A percentile compares a stretch with the other conserved stretches of the same genome.
phyloP scores from a whole-genome alignment of 192 early-diverging fungal species.

The Coemansia reversa region DNA sequence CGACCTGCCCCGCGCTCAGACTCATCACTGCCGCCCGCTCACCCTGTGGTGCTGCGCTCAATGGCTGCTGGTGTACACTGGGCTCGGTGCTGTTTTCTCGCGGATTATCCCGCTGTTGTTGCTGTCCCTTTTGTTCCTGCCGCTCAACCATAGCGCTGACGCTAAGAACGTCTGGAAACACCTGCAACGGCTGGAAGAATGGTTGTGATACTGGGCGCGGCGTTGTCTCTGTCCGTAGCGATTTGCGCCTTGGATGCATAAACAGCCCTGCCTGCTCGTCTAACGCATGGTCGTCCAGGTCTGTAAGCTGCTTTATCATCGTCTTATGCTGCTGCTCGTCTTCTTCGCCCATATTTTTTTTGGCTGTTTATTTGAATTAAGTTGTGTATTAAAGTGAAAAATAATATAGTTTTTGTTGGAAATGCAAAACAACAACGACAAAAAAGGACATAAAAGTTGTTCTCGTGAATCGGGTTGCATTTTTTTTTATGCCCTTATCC shows the following conservation, averaged over 20 bases:
- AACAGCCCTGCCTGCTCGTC: constrained; percentile 58
- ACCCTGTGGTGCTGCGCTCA: not conserved
- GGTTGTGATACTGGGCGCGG: constrained; percentile 53
- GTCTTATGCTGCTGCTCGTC: constrained; percentile 53
- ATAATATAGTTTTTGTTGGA: too few relatives aligned
- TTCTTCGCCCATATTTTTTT: constrained; percentile 28
- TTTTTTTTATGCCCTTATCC: too few relatives aligned
- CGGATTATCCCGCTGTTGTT: constrained; percentile 11
- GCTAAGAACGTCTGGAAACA: constrained; percentile 55
- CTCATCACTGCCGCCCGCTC: not conserved
- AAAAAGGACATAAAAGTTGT: too few relatives aligned
- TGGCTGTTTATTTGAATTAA: too few relatives aligned
- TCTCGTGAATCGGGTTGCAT: too few relatives aligned
- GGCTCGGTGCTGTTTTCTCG: constrained; percentile 2
- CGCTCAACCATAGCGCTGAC: constrained; percentile 56
- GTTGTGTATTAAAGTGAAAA: too few relatives aligned
- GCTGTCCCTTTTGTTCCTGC: constrained; percentile 39
- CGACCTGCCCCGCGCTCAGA: too few relatives aligned
- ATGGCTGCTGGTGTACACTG: not conserved
- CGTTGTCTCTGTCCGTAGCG: constrained; percentile 39
- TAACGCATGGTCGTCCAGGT: constrained; percentile 56
- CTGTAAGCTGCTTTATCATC: constrained; percentile 59
- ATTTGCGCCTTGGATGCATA: constrained; percentile 52
- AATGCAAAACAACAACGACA: too few relatives aligned
- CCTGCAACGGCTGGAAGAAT: constrained; percentile 55